Conservation (phyloP, 1,284 basidiomycete species). For the Boletellus deceptivus region DNA sequence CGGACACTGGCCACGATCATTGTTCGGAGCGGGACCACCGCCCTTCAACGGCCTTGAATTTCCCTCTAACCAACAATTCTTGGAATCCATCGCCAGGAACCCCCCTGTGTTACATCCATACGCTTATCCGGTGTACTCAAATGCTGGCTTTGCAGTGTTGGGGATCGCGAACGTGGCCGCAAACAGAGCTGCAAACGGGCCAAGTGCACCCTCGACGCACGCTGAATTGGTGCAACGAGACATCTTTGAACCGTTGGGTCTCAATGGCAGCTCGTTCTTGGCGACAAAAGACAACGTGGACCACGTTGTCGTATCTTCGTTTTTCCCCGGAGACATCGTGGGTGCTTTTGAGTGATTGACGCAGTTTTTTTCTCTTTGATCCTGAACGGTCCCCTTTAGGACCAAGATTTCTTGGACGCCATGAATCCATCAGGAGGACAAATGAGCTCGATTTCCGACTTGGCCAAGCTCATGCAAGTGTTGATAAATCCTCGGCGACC, state of each 20-base stretch:
- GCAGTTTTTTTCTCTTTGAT: not conserved
- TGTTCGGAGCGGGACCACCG: conserved; percentile 29
- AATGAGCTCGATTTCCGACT: conserved; percentile 46
- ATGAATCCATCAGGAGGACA: conserved; percentile 48
- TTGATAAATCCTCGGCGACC: conserved; percentile 39
- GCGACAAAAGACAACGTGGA: conserved; percentile 27
- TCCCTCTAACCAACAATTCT: conserved; percentile 31
- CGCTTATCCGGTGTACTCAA: conserved; percentile 48
- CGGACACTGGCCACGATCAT: conserved; percentile 37
- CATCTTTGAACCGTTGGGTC: conserved; percentile 43
- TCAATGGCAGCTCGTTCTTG: conserved; percentile 40
- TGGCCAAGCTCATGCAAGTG: conserved; percentile 40
- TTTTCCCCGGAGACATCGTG: conserved; percentile 35
- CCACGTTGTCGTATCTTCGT: conserved; percentile 36
- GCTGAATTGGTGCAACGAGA: conserved; percentile 42
- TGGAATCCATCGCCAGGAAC: conserved; percentile 35
- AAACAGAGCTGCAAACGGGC: conserved; percentile 30
- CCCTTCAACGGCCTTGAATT: conserved; percentile 31
- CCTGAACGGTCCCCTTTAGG: conserved; percentile 25
- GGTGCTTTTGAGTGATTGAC: conserved; percentile 3
- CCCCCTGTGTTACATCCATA: conserved; percentile 43
- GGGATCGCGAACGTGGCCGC: conserved; percentile 45
- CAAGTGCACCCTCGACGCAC: conserved; percentile 34
- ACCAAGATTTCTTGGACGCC: conserved; percentile 39
- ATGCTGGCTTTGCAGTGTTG: conserved; percentile 43